These are phyloP conservation scores for Aegilops speltoides DNA, from an alignment of 176 grass and related monocot genomes.

Conservation along the genomic window DNA sequence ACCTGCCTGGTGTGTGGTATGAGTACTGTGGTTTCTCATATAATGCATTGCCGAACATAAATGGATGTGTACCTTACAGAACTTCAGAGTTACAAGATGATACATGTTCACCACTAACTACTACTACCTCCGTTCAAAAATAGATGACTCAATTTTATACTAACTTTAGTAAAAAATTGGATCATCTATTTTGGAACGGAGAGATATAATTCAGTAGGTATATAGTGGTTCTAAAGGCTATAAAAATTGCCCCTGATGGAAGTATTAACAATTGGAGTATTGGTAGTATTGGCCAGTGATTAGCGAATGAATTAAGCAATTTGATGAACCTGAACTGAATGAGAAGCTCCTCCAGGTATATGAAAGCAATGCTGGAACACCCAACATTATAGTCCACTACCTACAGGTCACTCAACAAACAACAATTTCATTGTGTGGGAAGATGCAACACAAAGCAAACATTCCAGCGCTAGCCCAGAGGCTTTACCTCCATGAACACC, in stretches of 20 bases:
- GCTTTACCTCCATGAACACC: constrained; percentile 81
- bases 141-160: too few species aligned
- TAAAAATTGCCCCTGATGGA: background rate
- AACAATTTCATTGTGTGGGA: constrained; percentile 2
- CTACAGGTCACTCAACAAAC: constrained; percentile 30
- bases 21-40: background rate
- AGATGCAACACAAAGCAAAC: background rate
- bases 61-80: background rate
- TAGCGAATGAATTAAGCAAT: background rate
- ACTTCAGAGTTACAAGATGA: background rate
- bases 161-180: too few species aligned
- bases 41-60: background rate
- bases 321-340: constrained; percentile 61
- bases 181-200: too few species aligned
- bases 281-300: background rate
- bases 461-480: background rate
- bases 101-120: background rate
- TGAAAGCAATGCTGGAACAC: constrained; percentile 62
- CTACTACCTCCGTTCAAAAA: too few species aligned
- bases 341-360: constrained; percentile 74
- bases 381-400: constrained; percentile 73
- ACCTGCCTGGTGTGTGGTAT: background rate
- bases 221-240: background rate
- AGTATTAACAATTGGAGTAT: background rate
- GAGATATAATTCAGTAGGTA: background rate